Base-by-base conservation (phyloP, 2,329 filamentous ascomycete genomes). In the Botrytis pseudocinerea region DNA sequence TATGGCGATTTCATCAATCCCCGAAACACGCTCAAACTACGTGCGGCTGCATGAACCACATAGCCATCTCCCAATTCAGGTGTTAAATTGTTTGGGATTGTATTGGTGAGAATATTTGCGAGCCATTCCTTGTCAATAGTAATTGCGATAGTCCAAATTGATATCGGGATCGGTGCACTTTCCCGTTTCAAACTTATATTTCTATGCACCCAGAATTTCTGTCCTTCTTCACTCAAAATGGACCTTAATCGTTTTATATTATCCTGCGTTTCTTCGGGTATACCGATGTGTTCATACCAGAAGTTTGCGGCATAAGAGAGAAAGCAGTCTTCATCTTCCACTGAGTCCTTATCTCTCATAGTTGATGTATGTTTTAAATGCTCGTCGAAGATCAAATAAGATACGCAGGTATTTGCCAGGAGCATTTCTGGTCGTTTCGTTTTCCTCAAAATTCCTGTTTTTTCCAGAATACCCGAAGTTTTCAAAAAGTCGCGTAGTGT, bases 131-230 rank as follows among this genome's bases (percentile, higher is more conserved):
- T n/a, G n/a, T n/a, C n/a, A n/a, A n/a, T n/a, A n/a, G n/a, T n/a
- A n/a, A n/a, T n/a, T n/a, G n/a, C n/a, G n/a, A n/a, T n/a, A n/a
- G n/a, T 51, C 48, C 48, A 51, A 10, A 51, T 51, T 22, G 48
- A 51, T 20, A 48, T 22, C 22, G 16, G 44, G 3, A 22, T 48
- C 7, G n/a, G n/a, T n/a, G n/a, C n/a, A n/a, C 2, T 2, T 2
- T 9, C 22, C 1, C 9, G 0, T 51, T 0, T 4, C 2, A 9
- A n/a, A 51, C 25, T 9, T 51, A 0, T 51, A 22, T 51, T 51
- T n/a, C 20, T 51, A 0, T 2, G 2, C 18, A 25, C 7, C 48
- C 48, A 51, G 48, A 22, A 0, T 22, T 22, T 7, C 5, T 25
- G 48, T 1, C 48, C 48, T 51, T 25, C n/a, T 22, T 4, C 22